A percentile compares a stretch with the other conserved stretches of the same genome.
phyloP scores from a whole-genome alignment of 2,329 filamentous ascomycete species.

The Hypocrella siamensis region DNA sequence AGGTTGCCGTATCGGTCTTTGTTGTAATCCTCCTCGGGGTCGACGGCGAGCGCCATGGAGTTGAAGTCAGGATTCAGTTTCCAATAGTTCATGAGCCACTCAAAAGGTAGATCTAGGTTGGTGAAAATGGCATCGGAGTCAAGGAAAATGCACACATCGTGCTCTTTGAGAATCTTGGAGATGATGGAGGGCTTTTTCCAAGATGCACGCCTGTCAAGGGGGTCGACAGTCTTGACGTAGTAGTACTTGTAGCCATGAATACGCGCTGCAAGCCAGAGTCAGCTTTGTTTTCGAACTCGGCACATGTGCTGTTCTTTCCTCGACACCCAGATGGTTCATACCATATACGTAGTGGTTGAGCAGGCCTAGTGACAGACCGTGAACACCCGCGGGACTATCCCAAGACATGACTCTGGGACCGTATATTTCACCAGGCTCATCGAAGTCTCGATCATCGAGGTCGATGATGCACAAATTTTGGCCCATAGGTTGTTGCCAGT shows the following conservation, averaged over 20 bases:
- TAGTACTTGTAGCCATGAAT: conserved; percentile 33
- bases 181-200: conserved; percentile 30
- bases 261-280: conserved; percentile 14
- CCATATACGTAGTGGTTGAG: conserved; percentile 29
- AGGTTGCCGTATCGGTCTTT: conserved; percentile 21
- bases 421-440: conserved; percentile 19
- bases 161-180: conserved; percentile 24
- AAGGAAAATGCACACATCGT: conserved; percentile 26
- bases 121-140: conserved; percentile 29
- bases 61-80: conserved; percentile 20
- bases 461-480: conserved; percentile 28
- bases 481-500: conserved; percentile 18
- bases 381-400: conserved; percentile 15
- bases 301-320: background rate
- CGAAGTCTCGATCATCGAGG: conserved; percentile 25
- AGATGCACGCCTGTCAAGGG: conserved; percentile 24
- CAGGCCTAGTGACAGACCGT: conserved; percentile 23
- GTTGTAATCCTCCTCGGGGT: conserved; percentile 21
- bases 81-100: conserved; percentile 33
- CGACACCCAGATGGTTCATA: conserved; percentile 6
- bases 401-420: conserved; percentile 18
- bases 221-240: conserved; percentile 22
- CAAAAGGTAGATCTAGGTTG: conserved; percentile 25
- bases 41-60: conserved; percentile 25
- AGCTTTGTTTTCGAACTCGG: background rate